Base-by-base conservation (phyloP, 257 asterid species). In the Ophiorrhiza pumila region DNA sequence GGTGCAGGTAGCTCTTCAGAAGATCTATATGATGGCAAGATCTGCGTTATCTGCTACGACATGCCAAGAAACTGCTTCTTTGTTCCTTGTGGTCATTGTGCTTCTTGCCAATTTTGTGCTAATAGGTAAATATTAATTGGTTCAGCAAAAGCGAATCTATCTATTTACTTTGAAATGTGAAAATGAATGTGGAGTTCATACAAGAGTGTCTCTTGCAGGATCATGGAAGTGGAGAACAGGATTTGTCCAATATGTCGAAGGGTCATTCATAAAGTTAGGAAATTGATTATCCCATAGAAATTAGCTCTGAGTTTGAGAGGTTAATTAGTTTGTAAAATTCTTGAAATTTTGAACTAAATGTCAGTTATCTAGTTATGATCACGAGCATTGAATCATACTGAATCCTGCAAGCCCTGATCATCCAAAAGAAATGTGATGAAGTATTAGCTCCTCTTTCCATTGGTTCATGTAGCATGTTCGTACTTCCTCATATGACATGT, bases 41-140 rank as follows among this genome's bases (percentile, higher is more conserved):
- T 82, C 12, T 82, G 83, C 56, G 83, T 69, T 0, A 64, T 82
- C 20, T 82, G 85, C 76, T 82, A 75, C 32, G 83, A 82, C 12
- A 64, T 52, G 74, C 50, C 69, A 8, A 42, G 83, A 23, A 78
- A 73, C 64, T 72, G 77, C 71, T 76, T 78, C 68, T 76, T 81
- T 76, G 70, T 82, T 63, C 85, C 83, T 23, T 82, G 85, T 42
- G 85, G 85, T 22, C 85, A 78, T 42, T 82, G 74, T 35, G 78
- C 76, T 17, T 71, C 85, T 12, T 78, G 81, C 43, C 73, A 69
- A 18, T 55, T 72, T 18, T 81, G 83, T 65, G 80, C 79, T 59
- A 57, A 55, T 5, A 82, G 83, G 83, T 82, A 72, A 69, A 53
- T 29, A 43, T 59, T 29, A 1, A n/a, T 61, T 32, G 1, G 57